phyloP scores from a whole-genome alignment of 2,329 filamentous ascomycete genomes.

The Fusarium nurragi region DNA sequence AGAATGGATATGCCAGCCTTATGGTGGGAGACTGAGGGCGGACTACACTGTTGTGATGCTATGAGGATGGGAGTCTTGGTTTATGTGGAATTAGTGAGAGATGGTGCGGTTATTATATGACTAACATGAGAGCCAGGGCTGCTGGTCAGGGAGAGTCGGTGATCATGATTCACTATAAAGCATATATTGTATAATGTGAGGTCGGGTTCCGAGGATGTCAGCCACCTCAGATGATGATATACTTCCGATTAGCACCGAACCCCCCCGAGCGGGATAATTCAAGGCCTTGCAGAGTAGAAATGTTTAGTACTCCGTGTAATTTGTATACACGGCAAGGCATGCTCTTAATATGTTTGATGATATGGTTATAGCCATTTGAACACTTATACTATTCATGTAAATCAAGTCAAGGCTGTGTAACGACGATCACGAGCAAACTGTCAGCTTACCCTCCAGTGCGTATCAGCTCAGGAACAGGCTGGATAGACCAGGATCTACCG shows the following conservation, averaged over 20 bases:
- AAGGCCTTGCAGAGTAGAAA: neutral
- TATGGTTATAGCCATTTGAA: too few relatives aligned
- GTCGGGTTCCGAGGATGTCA: conserved; percentile 33
- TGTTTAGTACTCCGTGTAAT: neutral
- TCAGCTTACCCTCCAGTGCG: neutral
- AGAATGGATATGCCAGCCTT: conserved; percentile 12
- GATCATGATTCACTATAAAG: neutral
- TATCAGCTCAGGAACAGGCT: neutral
- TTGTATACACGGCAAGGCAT: neutral
- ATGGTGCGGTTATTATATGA: neutral
- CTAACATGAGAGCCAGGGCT: neutral
- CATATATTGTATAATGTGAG: neutral
- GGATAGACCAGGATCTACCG: neutral
- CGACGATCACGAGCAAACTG: neutral
- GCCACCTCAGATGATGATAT: neutral
- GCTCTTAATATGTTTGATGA: neutral
- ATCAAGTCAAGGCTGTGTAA: neutral
- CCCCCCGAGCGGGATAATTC: neutral
- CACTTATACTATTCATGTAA: too few relatives aligned
- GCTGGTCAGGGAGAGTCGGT: neutral
- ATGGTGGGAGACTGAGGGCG: neutral
- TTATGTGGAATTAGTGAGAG: neutral
- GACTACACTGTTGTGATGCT: conserved; percentile 1
- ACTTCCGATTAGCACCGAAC: neutral
- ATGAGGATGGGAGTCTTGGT: neutral